Evolutionary conservation across 352 stramenopile species (phyloP).

Genomic region (Phytopythium boreale): DNA sequence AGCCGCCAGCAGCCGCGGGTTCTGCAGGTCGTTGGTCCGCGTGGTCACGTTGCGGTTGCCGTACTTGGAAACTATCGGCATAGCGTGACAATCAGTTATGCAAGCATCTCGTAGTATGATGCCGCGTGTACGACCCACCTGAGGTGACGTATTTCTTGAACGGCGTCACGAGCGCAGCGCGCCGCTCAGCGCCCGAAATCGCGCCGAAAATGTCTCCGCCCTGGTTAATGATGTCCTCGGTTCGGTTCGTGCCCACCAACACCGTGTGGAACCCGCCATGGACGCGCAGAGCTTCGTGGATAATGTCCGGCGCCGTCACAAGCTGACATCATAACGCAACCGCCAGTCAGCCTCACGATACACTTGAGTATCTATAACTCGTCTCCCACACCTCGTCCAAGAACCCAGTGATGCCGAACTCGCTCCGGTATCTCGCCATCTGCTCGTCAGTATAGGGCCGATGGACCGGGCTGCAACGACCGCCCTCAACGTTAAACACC

Average conservation of each 20-base stretch:
- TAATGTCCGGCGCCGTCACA: conserved; percentile 76
- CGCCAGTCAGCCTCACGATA: background rate
- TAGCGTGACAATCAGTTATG: background rate
- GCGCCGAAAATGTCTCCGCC: conserved; percentile 60
- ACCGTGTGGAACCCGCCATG: conserved; percentile 79
- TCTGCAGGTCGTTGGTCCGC: conserved; percentile 76
- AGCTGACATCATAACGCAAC: conserved; percentile 25
- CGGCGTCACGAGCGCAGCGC: conserved; percentile 74
- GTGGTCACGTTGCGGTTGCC: conserved; percentile 82
- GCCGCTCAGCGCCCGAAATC: conserved; percentile 53
- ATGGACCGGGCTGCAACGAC: conserved; percentile 37
- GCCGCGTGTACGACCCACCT: conserved; percentile 17
- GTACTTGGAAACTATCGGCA: conserved; percentile 72
- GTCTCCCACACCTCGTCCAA: conserved; percentile 62
- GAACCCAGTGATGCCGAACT: conserved; percentile 74
- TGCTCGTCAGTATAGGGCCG: conserved; percentile 61
- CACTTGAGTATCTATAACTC: background rate
- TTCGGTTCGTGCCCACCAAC: conserved; percentile 65
- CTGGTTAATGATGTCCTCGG: conserved; percentile 75
- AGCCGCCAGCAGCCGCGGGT: conserved; percentile 56
- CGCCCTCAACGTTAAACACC: conserved; percentile 68
- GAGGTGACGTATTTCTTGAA: conserved; percentile 87
- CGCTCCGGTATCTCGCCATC: conserved; percentile 38
- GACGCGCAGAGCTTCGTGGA: conserved; percentile 71
- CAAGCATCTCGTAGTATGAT: background rate